Percentiles rank a stretch among this genome's conserved stretches.
phyloP scores from a whole-genome alignment of 176 grass and related monocot species.

The Raddia guianensis region DNA sequence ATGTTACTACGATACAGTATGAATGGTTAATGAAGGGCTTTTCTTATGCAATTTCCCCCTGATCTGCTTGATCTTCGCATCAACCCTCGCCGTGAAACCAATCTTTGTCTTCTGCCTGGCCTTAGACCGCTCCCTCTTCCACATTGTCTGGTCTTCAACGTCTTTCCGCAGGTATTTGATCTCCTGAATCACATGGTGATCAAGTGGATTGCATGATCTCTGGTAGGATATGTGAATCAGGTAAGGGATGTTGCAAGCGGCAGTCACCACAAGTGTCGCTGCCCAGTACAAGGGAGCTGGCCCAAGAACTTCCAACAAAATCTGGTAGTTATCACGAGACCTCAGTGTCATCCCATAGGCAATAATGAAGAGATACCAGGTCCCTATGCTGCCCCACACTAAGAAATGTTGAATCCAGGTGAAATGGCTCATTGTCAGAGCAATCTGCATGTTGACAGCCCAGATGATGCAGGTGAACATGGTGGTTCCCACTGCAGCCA shows the following conservation, averaged over 20 bases:
- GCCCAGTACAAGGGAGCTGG: slow-evolving; percentile 85
- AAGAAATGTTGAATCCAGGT: slow-evolving; percentile 98
- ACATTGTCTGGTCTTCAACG: slow-evolving; percentile 81
- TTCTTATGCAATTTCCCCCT: slow-evolving; percentile 83
- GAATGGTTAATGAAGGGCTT: slow-evolving; percentile 55
- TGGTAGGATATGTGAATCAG: slow-evolving; percentile 92
- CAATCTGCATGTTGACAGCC: slow-evolving; percentile 96
- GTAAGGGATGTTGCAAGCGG: slow-evolving; percentile 87
- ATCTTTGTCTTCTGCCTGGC: slow-evolving; percentile 91
- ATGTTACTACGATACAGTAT: slow-evolving; percentile 57
- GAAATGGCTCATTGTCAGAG: slow-evolving; percentile 98
- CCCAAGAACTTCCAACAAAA: slow-evolving; percentile 77
- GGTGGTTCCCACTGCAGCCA: slow-evolving; percentile 86
- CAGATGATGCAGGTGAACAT: slow-evolving; percentile 99
- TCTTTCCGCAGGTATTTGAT: slow-evolving; percentile 89
- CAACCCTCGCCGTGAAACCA: slow-evolving; percentile 87
- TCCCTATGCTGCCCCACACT: slow-evolving; percentile 87
- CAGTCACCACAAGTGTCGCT: slow-evolving; percentile 69
- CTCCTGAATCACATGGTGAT: slow-evolving; percentile 98
- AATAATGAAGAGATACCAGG: slow-evolving; percentile 95
- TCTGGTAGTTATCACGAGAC: slow-evolving; percentile 66
- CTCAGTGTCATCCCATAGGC: slow-evolving; percentile 68
- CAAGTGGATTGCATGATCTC: slow-evolving; percentile 77
- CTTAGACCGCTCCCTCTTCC: slow-evolving; percentile 89
- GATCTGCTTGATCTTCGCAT: slow-evolving; percentile 89